These are phyloP conservation scores for Moesziomyces globuligerus DNA, from an alignment of 1,284 basidiomycete genomes.

Conservation along the genomic window DNA sequence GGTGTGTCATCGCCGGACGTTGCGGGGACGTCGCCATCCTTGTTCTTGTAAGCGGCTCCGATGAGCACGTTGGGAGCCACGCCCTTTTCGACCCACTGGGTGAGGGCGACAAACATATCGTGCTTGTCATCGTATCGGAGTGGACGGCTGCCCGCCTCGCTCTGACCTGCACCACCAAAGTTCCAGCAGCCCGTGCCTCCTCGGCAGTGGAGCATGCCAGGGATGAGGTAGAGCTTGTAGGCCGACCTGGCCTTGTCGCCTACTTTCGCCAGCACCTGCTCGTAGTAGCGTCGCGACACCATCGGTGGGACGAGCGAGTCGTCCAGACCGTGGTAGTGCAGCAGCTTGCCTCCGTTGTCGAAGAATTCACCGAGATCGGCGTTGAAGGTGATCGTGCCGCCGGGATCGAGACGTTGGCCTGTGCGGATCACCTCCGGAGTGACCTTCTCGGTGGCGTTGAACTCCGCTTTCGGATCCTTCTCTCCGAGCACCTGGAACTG, in stretches of 20 bases:
- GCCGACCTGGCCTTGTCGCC: conserved; percentile 61
- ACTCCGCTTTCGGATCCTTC: conserved; percentile 13
- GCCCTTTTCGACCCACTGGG: conserved; percentile 70
- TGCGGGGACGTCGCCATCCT: background rate
- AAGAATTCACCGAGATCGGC: conserved; percentile 65
- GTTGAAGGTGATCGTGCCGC: conserved; percentile 32
- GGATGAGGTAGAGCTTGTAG: conserved; percentile 70
- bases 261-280: conserved; percentile 56
- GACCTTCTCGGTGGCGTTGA: conserved; percentile 25
- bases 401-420: conserved; percentile 35
- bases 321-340: conserved; percentile 66
- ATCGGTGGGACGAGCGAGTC: conserved; percentile 68
- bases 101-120: conserved; percentile 69
- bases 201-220: conserved; percentile 70
- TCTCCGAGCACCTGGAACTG: conserved; percentile 42
- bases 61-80: conserved; percentile 66
- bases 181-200: conserved; percentile 50
- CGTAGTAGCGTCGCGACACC: conserved; percentile 68
- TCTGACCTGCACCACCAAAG: conserved; percentile 49
- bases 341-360: conserved; percentile 60
- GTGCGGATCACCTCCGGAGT: conserved; percentile 25
- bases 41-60: conserved; percentile 54
- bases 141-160: conserved; percentile 39
- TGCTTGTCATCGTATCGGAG: conserved; percentile 55
- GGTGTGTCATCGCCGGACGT: conserved; percentile 1